Percentiles rank a stretch among this genome's conserved stretches.
Conservation (phyloP, 345 rosid genomes). For the Eucalyptus sp. region DNA sequence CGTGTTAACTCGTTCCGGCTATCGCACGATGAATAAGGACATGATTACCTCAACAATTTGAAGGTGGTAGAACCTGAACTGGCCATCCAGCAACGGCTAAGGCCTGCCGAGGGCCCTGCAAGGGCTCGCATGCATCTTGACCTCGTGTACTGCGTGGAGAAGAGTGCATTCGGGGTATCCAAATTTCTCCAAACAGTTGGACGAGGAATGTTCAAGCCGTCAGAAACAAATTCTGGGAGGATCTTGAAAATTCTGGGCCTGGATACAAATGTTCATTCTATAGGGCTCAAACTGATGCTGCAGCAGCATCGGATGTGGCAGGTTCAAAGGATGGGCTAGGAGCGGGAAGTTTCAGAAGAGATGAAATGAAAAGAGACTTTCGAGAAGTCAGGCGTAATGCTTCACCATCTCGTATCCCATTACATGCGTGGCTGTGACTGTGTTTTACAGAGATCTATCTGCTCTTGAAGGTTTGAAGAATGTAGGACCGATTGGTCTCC, state of each 20-base stretch:
- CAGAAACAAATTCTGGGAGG: not conserved
- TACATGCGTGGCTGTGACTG: not conserved
- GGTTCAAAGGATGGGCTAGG: not conserved
- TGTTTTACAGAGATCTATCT: not conserved
- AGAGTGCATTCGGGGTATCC: not conserved
- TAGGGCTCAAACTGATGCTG: not conserved
- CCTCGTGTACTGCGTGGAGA: not conserved
- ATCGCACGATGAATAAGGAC: not conserved
- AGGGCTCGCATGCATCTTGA: not conserved
- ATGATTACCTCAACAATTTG: not conserved
- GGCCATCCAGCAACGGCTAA: not conserved
- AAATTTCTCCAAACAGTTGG: not conserved
- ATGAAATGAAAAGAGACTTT: not conserved
- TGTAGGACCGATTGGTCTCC: not conserved
- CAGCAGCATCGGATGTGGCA: not conserved
- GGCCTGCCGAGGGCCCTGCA: not conserved
- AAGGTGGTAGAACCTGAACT: not conserved
- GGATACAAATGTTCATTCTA: not conserved
- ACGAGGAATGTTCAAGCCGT: not conserved
- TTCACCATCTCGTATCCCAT: not conserved
- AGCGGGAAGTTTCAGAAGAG: not conserved
- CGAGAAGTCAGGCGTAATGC: not conserved
- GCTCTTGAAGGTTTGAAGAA: not conserved
- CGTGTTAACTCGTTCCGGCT: not conserved
- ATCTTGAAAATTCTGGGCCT: not conserved